Conservation (phyloP, 169 alveolate genomes). For the Babesia divergens region DNA sequence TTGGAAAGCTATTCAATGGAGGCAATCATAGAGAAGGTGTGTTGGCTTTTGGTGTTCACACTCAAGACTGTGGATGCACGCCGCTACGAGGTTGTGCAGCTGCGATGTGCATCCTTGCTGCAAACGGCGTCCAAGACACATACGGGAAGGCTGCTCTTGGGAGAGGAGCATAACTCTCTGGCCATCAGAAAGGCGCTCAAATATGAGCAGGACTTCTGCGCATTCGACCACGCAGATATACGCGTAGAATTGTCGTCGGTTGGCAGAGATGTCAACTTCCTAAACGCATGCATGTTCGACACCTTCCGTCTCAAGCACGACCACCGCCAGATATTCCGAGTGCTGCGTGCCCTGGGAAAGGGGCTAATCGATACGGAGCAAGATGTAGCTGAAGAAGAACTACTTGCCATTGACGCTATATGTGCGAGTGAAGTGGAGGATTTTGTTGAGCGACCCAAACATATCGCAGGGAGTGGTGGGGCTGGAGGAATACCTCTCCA, state of each 20-base stretch:
- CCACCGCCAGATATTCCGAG: constrained; percentile 40
- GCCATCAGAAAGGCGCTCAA: constrained; percentile 23
- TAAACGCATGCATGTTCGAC: constrained; percentile 48
- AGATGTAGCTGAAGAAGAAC: neutral
- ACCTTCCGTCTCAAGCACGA: constrained; percentile 38
- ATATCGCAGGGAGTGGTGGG: neutral
- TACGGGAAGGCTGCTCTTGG: constrained; percentile 18
- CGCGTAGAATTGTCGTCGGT: constrained; percentile 32
- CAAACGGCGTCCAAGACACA: neutral
- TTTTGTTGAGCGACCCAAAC: neutral
- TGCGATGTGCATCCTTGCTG: constrained; percentile 15
- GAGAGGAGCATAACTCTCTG: constrained; percentile 7
- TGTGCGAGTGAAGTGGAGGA: constrained; percentile 23
- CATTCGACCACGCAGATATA: constrained; percentile 22
- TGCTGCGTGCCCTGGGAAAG: neutral
- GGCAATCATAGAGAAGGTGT: constrained; percentile 11
- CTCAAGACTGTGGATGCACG: constrained; percentile 10
- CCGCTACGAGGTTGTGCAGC: constrained; percentile 16
- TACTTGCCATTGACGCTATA: constrained; percentile 13
- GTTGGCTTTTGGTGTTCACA: constrained; percentile 28
- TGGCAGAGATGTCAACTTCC: constrained; percentile 23
- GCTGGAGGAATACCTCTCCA: neutral
- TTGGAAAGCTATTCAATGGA: constrained; percentile 29
- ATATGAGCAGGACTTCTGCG: constrained; percentile 37
- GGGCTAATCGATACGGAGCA: neutral